Base-by-base conservation (phyloP, 2,329 filamentous ascomycete species). In the Aspergillus neotritici region DNA sequence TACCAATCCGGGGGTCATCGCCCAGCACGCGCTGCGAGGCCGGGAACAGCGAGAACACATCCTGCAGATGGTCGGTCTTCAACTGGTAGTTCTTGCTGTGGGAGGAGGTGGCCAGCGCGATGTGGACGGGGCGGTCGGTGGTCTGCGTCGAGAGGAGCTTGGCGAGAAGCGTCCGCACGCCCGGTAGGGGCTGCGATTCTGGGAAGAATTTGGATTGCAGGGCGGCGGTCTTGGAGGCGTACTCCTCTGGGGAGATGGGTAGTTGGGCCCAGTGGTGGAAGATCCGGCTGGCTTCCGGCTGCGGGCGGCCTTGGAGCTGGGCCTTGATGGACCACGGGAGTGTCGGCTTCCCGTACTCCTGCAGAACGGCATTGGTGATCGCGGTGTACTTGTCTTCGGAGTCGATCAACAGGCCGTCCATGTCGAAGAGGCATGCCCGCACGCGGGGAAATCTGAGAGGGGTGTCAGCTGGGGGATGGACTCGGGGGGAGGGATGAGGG, bases 241-340 rank as follows among this genome's bases (percentile, higher is more conserved):
- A 94, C 59, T 93, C 76, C 8, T 84, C 82, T 2, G 73, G 65
- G 0, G 80, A 65, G 54, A 96, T 86, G 52, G 90, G 88, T 14
- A 97, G 80, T 57, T 91, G 70, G 1, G 91, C 89, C 90, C 91
- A 97, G 39, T 83, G 74, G 60, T 84, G 78, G 67, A 87, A 83
- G 61, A 87, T 82, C 43, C 74, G 71, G 49, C 67, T 67, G 4
- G 83, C 76, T 56, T 77, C 69, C 1, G 77, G 73, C 15, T 73
- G 73, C 0, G 83, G 82, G 7, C 81, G 75, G 4, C 83, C 83
- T 69, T 86, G 83, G 13, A 97, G 73, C 66, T 88, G 85, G 8
- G 93, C 90, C 74, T 97, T 97, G 70, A 98, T 82, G 48, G 80
- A 82, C 93, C 93, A 97, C 1, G 93, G 91, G n/a, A 97, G 74